These are phyloP conservation scores for Fusarium tuaranense DNA, from an alignment of 2,329 filamentous ascomycete genomes.

Conservation along the genomic window DNA sequence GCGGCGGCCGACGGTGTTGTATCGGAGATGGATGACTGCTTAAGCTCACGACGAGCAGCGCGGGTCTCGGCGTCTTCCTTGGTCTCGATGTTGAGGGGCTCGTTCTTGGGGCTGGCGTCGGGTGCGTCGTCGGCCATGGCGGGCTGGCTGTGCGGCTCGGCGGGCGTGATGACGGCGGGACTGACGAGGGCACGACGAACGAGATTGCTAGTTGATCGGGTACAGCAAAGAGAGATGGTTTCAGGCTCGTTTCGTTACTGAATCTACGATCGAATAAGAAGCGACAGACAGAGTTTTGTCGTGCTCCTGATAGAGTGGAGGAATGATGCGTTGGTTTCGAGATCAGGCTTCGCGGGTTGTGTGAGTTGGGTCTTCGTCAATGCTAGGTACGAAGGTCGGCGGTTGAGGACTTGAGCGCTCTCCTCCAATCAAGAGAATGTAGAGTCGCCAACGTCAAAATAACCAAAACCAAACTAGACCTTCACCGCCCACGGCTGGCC, in stretches of 20 bases:
- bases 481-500: constrained; percentile 42
- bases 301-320: constrained; percentile 8
- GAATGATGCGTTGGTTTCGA: constrained; percentile 19
- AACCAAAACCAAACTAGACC: constrained; percentile 29
- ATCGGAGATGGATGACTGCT: constrained; percentile 73
- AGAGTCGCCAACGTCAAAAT: constrained; percentile 38
- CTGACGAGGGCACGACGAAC: constrained; percentile 12
- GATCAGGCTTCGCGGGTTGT: constrained; percentile 35
- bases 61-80: constrained; percentile 73
- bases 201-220: constrained; percentile 2
- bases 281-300: background rate
- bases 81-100: constrained; percentile 48
- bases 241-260: background rate
- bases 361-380: constrained; percentile 35
- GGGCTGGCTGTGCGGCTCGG: constrained; percentile 30
- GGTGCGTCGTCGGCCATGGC: constrained; percentile 60
- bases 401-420: constrained; percentile 35
- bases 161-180: constrained; percentile 33
- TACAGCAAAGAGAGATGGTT: background rate
- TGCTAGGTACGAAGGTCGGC: constrained; percentile 26
- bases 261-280: background rate
- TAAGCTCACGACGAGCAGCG: constrained; percentile 72
- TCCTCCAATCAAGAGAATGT: constrained; percentile 43
- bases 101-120: constrained; percentile 55
- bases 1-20: constrained; percentile 41